phyloP scores from a whole-genome alignment of 106 monocot genomes.

The Dendrobium nobile region DNA sequence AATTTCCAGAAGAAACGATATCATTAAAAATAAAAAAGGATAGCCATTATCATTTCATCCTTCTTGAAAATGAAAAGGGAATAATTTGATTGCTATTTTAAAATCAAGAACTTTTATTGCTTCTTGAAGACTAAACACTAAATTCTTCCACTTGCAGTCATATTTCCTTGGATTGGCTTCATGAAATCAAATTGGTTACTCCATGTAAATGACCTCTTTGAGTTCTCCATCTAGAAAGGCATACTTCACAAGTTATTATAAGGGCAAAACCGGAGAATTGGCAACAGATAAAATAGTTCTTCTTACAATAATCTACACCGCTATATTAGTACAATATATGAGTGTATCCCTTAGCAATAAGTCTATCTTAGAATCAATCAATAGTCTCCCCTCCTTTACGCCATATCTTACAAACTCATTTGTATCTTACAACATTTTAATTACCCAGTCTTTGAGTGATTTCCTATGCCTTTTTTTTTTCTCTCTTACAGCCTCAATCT shows the following conservation, averaged over 20 bases:
- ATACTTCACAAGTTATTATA: not conserved
- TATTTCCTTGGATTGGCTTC: not conserved
- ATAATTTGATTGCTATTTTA: no score
- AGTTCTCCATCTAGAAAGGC: not conserved
- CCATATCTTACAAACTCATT: not conserved
- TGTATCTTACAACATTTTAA: not conserved
- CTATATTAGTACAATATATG: not conserved
- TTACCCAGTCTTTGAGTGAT: not conserved
- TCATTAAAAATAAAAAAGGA: no score
- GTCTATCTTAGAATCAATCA: not conserved
- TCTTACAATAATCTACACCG: no score
- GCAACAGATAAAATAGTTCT: not conserved
- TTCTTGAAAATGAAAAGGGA: no score
- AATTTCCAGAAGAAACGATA: no score
- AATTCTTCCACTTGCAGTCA: not conserved
- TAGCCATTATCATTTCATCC: no score
- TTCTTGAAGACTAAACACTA: not conserved
- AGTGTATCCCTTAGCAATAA: not conserved
- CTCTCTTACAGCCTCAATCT: not conserved
- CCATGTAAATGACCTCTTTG: not conserved
- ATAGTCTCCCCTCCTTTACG: not conserved
- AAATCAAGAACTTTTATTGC: no score
- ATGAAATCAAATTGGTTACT: not conserved
- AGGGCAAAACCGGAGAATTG: not conserved
- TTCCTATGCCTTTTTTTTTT: not conserved